Conservation (phyloP, 2,329 filamentous ascomycete genomes). For the Colletotrichum acutatum region DNA sequence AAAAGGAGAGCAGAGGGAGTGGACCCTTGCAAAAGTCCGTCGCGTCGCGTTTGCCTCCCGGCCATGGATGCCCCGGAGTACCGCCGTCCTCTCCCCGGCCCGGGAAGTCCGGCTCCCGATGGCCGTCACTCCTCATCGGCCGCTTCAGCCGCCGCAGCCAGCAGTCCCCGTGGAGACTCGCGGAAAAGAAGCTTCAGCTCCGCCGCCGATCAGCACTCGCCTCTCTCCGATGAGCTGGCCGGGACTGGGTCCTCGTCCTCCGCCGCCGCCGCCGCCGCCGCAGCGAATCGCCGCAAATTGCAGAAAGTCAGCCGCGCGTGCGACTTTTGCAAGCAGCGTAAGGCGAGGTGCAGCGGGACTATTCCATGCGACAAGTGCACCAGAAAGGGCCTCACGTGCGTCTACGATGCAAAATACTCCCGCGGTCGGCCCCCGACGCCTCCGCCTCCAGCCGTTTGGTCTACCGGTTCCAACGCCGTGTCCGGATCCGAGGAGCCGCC, state of each 20-base stretch:
- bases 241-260: not conserved
- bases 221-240: constrained; percentile 21
- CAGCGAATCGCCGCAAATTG: constrained; percentile 37
- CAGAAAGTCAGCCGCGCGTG: constrained; percentile 51
- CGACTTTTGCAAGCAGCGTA: constrained; percentile 51
- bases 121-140: constrained; percentile 13
- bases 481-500: constrained; percentile 20
- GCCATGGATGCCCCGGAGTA: constrained; percentile 20
- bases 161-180: constrained; percentile 2
- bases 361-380: constrained; percentile 47
- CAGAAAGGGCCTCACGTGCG: constrained; percentile 41
- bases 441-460: constrained; percentile 37
- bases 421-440: constrained; percentile 48
- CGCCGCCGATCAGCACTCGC: constrained; percentile 24
- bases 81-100: constrained; percentile 21
- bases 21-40: constrained; percentile 7
- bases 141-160: not conserved
- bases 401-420: constrained; percentile 46
- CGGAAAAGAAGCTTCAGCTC: constrained; percentile 30
- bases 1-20: not conserved
- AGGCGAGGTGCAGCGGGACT: constrained; percentile 50
- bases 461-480: not conserved
- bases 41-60: not conserved
- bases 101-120: constrained; percentile 8
- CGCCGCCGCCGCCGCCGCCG: not conserved